Conservation (phyloP, 306 rosid species). For the Glycine soja region DNA sequence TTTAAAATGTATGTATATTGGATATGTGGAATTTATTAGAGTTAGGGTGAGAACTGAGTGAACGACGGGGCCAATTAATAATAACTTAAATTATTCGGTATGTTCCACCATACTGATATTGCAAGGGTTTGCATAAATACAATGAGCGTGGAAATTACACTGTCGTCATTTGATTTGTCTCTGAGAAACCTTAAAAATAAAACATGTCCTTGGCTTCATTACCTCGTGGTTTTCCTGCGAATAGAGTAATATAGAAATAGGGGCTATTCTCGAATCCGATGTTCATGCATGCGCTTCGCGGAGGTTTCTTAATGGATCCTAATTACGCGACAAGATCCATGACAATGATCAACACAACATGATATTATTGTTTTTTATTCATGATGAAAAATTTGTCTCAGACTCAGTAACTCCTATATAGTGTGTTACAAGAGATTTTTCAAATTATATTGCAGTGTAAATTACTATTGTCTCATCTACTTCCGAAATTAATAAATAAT, state of each 20-base stretch:
- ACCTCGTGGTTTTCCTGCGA: slow-evolving; percentile 30
- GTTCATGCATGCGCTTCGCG: slow-evolving; percentile 36
- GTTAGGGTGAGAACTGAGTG: slow-evolving; percentile 10
- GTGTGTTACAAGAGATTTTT: background rate
- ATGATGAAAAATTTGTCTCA: slow-evolving; percentile 14
- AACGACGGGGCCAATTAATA: slow-evolving; percentile 10
- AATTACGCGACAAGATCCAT: slow-evolving; percentile 48
- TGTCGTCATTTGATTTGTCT: background rate
- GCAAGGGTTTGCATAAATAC: background rate
- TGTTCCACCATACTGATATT: slow-evolving; percentile 39
- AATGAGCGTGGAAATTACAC: background rate
- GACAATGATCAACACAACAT: slow-evolving; percentile 30
- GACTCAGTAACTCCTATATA: background rate
- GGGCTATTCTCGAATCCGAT: slow-evolving; percentile 45
- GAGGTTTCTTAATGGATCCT: slow-evolving; percentile 37
- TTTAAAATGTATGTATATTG: background rate
- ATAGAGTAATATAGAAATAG: slow-evolving; percentile 33
- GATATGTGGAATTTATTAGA: background rate
- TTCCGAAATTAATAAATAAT: too few species aligned
- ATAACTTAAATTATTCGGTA: slow-evolving; percentile 22
- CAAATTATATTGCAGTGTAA: background rate
- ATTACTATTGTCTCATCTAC: background rate
- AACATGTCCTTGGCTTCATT: slow-evolving; percentile 19
- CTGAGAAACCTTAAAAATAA: background rate
- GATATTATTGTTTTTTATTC: slow-evolving; percentile 14